These are phyloP conservation scores for Cucurbita maxima DNA, from an alignment of 306 rosid species.

Conservation along the genomic window DNA sequence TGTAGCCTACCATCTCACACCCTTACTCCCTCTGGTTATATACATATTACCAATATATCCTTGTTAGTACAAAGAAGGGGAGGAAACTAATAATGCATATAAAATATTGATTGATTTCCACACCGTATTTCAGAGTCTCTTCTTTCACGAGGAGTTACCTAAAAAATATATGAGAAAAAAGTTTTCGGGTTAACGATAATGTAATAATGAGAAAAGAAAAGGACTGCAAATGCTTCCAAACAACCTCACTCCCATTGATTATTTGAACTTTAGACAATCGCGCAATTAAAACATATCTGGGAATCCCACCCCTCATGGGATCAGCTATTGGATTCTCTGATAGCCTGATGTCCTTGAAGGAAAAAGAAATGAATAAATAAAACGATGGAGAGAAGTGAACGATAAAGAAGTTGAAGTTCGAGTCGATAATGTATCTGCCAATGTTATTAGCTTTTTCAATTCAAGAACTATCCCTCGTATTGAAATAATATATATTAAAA, in stretches of 20 bases:
- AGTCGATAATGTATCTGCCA: not conserved
- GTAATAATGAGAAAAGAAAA: conserved; percentile 2
- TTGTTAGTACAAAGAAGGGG: not conserved
- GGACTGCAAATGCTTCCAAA: conserved; percentile 6
- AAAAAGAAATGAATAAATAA: conserved; percentile 18
- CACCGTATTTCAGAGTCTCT: conserved; percentile 94
- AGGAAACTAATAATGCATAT: not conserved
- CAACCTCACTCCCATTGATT: conserved; percentile 89
- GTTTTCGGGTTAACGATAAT: conserved; percentile 3
- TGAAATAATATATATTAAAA: not conserved
- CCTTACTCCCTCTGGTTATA: not conserved
- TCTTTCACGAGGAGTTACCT: conserved; percentile 79
- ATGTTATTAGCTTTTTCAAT: not conserved
- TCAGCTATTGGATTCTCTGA: conserved; percentile 79
- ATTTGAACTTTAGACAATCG: conserved; percentile 58
- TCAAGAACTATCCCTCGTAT: not conserved
- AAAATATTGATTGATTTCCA: conserved; percentile 1
- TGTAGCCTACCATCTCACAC: not conserved
- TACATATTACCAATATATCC: not conserved
- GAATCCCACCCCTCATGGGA: conserved; percentile 52
- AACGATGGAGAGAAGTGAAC: not conserved
- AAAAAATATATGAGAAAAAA: conserved; percentile 5
- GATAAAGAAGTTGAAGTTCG: not conserved
- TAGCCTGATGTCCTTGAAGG: conserved; percentile 64
- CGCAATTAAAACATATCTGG: conserved; percentile 71